Evolutionary conservation across 345 rosid species (phyloP), one percentile per base, ranked within the genome.

Genomic region (Hypericum perforatum): DNA sequence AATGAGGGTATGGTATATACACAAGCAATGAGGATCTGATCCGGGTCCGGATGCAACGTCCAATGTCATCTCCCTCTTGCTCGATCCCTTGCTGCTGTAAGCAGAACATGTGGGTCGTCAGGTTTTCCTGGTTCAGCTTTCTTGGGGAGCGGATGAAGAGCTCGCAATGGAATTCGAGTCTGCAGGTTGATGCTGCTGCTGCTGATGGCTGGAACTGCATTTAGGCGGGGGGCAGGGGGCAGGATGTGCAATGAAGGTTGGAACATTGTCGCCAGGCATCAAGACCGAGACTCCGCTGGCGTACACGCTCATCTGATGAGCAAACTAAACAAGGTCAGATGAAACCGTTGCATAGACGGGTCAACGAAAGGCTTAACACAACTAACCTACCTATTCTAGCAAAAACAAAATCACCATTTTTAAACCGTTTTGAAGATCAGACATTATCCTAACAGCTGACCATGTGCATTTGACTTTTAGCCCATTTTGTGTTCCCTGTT

Each of bases 201-300:
- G 69, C 9, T 46, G 65, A 32, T 72, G 70, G 39, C 57, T 41
- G 9, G 70, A 53, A 52, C 45, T 38, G 14, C 54, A 45, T 37
- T 70, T 77, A 0, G 67, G 68, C 0, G 65, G 78, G 11, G 96
- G 82, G 52, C 66, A 74, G 0, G 96, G 96, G 6, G 77, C 94
- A 37, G 85, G 96, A 50, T 74, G 84, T 1, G 86, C 96, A 3
- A 92, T 81, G 76, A 72, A 92, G 0, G 98, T 75, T 6, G 98
- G 98, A 8, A 92, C 59, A 29, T 69, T 71, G 9, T 85, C 89
- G 69, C 98, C 98, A 1, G 98, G 98, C 98, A 92, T 92, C 70
- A 92, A 48, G 5, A 92, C 98, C 0, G 96, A 92, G 54, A 92
- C 90, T 10, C 94, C 96, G 39, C 64, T 82, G 7, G 82, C 63